Evolutionary conservation across 2,329 filamentous ascomycete species (phyloP).

Genomic region (Periconia sp.): DNA sequence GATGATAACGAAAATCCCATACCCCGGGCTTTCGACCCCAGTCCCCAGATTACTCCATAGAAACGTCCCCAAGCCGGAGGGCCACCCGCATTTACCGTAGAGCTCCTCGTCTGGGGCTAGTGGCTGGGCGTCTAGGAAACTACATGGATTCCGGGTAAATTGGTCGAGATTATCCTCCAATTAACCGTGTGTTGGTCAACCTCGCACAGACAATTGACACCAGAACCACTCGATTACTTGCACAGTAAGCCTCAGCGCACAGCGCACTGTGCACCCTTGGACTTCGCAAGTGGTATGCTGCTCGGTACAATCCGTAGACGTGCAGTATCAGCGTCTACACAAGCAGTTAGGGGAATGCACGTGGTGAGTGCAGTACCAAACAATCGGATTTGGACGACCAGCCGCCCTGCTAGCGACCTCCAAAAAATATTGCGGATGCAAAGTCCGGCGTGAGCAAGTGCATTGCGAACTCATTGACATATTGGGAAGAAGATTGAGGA

Average conservation of each 20-base stretch:
- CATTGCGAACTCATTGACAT: conserved; percentile 2
- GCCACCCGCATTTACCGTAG: conserved; percentile 29
- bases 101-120: conserved; percentile 21
- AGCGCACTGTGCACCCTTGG: neutral
- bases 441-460: conserved; percentile 1
- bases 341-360: conserved; percentile 1
- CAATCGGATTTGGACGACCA: neutral
- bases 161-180: conserved; percentile 12
- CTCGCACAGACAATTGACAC: neutral
- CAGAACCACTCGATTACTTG: neutral
- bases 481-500: neutral
- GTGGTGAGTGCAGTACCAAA: conserved; percentile 1
- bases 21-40: conserved; percentile 29
- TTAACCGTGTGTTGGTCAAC: conserved; percentile 3
- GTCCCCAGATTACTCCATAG: conserved; percentile 24
- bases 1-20: conserved; percentile 1
- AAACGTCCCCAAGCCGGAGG: conserved; percentile 23
- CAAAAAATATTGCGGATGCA: neutral
- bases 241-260: neutral
- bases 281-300: conserved; percentile 1
- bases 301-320: neutral
- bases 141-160: conserved; percentile 10
- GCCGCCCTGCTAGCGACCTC: neutral
- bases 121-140: conserved; percentile 19
- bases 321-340: neutral